phyloP scores from a whole-genome alignment of 768 basidiomycete genomes.

The Hemileccinum impolitum region DNA sequence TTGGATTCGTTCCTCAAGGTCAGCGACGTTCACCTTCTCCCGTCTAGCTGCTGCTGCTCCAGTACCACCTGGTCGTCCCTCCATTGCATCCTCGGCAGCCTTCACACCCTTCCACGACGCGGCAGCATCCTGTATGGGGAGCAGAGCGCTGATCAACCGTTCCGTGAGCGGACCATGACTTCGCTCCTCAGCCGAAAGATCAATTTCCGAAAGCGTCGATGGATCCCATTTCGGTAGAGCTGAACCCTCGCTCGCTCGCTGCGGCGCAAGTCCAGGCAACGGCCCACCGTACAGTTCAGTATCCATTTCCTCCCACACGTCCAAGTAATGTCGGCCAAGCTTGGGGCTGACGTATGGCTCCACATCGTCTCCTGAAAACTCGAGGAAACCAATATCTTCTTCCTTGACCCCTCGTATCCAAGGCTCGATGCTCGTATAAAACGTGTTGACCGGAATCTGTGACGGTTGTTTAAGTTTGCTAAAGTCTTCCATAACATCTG shows the following conservation, averaged over 20 bases:
- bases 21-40: conserved; percentile 75
- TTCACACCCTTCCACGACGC: conserved; percentile 73
- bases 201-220: conserved; percentile 69
- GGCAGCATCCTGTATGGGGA: conserved; percentile 62
- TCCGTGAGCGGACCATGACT: conserved; percentile 90
- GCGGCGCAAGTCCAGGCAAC: conserved; percentile 39
- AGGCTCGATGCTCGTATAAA: conserved; percentile 85
- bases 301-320: conserved; percentile 95
- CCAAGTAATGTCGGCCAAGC: conserved; percentile 80
- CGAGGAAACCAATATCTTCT: conserved; percentile 93
- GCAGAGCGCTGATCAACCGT: conserved; percentile 69
- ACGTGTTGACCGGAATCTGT: conserved; percentile 70
- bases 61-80: conserved; percentile 76
- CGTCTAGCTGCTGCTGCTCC: conserved; percentile 71
- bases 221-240: conserved; percentile 77
- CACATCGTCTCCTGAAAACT: conserved; percentile 86
- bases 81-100: conserved; percentile 82
- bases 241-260: conserved; percentile 31
- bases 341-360: conserved; percentile 86
- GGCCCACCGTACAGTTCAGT: conserved; percentile 44
- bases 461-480: conserved; percentile 74
- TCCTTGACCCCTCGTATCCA: conserved; percentile 88
- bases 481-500: conserved; percentile 85
- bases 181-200: conserved; percentile 67
- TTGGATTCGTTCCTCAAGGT: conserved; percentile 70